Evolutionary conservation across 202 grass and related monocot species (phyloP).

Genomic region (Brachypodium distachyon): DNA sequence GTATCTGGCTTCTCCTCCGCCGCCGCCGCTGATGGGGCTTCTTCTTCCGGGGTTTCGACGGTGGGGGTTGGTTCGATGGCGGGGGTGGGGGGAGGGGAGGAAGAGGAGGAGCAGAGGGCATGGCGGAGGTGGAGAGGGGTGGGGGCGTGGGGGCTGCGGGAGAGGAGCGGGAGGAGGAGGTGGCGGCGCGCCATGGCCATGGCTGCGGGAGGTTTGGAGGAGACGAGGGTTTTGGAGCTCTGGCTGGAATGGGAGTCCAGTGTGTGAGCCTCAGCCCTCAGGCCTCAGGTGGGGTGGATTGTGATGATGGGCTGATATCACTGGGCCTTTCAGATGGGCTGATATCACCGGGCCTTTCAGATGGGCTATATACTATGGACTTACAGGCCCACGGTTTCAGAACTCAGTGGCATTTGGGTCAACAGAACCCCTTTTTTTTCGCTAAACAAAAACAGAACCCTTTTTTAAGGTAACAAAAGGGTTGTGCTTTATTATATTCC

Average conservation of each 20-base stretch:
- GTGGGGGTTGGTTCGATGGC: not conserved
- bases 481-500: too few relatives aligned
- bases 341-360: too few relatives aligned
- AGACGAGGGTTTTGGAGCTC: constrained; percentile 24
- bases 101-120: constrained; percentile 13
- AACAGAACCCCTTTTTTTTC: too few relatives aligned
- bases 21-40: not conserved
- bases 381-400: too few relatives aligned
- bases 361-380: too few relatives aligned
- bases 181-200: constrained; percentile 48
- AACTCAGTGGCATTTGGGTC: too few relatives aligned
- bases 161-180: constrained; percentile 11
- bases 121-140: constrained; percentile 1
- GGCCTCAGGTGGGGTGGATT: not conserved
- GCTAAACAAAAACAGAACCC: too few relatives aligned
- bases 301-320: not conserved
- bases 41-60: not conserved
- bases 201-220: not conserved
- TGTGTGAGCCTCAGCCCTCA: too few relatives aligned
- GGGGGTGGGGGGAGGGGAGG: not conserved
- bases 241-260: not conserved
- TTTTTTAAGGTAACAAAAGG: too few relatives aligned
- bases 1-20: not conserved
- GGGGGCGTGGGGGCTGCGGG: not conserved
- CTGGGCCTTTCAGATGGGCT: too few relatives aligned